phyloP scores from a whole-genome alignment of 2,329 filamentous ascomycete genomes.

The Paecilomyces sp. region DNA sequence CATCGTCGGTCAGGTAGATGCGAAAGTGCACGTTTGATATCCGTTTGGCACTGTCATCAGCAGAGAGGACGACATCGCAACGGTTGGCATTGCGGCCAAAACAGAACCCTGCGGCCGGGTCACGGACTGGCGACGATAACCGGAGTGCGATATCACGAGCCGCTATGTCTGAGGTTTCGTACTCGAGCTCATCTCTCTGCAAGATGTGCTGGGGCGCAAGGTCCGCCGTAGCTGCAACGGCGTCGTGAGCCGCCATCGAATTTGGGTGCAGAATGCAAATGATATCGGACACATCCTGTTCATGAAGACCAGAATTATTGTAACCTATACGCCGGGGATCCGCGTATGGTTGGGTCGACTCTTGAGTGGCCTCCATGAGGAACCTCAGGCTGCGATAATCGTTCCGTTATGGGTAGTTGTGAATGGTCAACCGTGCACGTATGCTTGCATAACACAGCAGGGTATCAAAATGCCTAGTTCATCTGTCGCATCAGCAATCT shows the following conservation, averaged over 20 bases:
- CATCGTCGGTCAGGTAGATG: constrained; percentile 81
- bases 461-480: neutral
- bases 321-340: constrained; percentile 74
- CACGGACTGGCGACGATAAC: constrained; percentile 65
- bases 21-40: constrained; percentile 96
- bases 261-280: constrained; percentile 80
- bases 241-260: constrained; percentile 63
- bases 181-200: constrained; percentile 39
- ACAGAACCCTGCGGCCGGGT: constrained; percentile 65
- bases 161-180: constrained; percentile 27
- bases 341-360: constrained; percentile 69
- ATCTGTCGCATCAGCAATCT: neutral
- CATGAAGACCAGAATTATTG: constrained; percentile 74
- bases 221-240: constrained; percentile 54
- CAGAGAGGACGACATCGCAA: constrained; percentile 66
- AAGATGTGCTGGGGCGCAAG: constrained; percentile 55
- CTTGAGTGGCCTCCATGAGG: constrained; percentile 46
- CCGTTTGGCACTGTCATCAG: constrained; percentile 62
- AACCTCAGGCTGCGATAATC: neutral
- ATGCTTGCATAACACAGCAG: neutral
- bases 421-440: neutral
- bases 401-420: neutral
- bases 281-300: constrained; percentile 79
- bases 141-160: constrained; percentile 65
- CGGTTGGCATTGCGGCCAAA: constrained; percentile 70